phyloP scores from a whole-genome alignment of 306 rosid genomes.

The Rubus parviflorus region DNA sequence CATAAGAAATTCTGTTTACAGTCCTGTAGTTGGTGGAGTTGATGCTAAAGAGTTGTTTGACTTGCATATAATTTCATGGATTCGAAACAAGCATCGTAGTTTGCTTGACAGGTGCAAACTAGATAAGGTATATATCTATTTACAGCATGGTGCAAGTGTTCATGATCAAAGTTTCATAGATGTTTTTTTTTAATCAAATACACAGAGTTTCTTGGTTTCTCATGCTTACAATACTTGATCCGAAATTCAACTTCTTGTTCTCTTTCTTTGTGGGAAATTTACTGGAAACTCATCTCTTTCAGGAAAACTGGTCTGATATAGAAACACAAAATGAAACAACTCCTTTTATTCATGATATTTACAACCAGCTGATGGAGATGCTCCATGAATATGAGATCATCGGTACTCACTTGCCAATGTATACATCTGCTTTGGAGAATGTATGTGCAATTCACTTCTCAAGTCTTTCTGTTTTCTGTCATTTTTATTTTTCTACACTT shows the following conservation, averaged over 20 bases:
- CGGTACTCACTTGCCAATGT: constrained; percentile 37
- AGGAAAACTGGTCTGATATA: constrained; percentile 30
- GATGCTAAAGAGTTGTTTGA: constrained; percentile 40
- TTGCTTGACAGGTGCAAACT: constrained; percentile 42
- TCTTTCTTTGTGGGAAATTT: neutral
- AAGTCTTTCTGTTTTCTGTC: neutral
- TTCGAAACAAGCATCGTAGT: constrained; percentile 24
- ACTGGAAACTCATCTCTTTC: constrained; percentile 10
- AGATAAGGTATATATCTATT: constrained; percentile 27
- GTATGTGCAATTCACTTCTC: constrained; percentile 21
- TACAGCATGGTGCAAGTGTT: neutral
- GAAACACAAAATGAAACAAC: constrained; percentile 27
- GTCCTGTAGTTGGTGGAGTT: constrained; percentile 33
- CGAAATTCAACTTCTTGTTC: neutral
- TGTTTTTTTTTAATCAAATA: neutral
- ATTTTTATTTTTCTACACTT: neutral
- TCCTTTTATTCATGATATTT: constrained; percentile 32
- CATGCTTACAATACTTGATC: neutral
- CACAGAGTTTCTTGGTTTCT: neutral
- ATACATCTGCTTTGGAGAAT: constrained; percentile 28
- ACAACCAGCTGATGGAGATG: constrained; percentile 24
- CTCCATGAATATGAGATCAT: constrained; percentile 35
- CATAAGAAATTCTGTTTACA: constrained; percentile 4
- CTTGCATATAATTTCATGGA: constrained; percentile 31
- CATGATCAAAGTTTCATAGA: neutral